Evolutionary conservation across 78 protist genomes (phyloP).

Genomic region (Guillardia theta): DNA sequence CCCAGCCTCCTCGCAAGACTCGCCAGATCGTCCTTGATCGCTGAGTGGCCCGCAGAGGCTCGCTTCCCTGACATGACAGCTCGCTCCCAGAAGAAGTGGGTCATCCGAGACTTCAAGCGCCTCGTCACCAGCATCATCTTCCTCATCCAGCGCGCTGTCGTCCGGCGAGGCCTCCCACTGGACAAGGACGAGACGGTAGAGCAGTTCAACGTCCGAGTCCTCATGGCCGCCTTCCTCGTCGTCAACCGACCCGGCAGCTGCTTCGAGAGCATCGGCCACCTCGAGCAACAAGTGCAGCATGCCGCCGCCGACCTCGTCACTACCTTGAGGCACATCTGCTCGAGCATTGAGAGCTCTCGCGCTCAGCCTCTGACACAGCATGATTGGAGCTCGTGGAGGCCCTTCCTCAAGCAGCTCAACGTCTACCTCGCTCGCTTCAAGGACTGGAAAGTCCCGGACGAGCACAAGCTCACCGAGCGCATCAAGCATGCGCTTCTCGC

Average conservation of each 20-base stretch:
- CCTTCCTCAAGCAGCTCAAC: background rate
- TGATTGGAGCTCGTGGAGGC: background rate
- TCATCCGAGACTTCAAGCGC: no score
- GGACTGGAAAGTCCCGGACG: background rate
- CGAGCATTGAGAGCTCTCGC: background rate
- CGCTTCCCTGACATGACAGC: no score
- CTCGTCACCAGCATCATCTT: no score
- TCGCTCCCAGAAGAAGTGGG: no score
- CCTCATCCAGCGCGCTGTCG: no score
- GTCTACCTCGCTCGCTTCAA: background rate
- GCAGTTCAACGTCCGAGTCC: background rate
- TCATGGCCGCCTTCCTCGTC: background rate
- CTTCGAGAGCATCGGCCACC: background rate
- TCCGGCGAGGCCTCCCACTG: no score
- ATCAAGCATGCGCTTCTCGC: constrained; percentile 4
- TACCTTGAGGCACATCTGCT: background rate
- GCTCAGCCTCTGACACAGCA: no score
- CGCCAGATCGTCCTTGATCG: no score
- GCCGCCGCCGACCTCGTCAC: background rate
- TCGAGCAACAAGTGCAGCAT: background rate
- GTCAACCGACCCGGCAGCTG: background rate
- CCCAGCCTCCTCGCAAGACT: no score
- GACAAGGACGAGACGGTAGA: no score
- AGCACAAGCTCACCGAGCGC: background rate
- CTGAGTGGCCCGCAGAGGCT: no score